Conservation (phyloP, 306 rosid genomes). For the Vicia faba region DNA sequence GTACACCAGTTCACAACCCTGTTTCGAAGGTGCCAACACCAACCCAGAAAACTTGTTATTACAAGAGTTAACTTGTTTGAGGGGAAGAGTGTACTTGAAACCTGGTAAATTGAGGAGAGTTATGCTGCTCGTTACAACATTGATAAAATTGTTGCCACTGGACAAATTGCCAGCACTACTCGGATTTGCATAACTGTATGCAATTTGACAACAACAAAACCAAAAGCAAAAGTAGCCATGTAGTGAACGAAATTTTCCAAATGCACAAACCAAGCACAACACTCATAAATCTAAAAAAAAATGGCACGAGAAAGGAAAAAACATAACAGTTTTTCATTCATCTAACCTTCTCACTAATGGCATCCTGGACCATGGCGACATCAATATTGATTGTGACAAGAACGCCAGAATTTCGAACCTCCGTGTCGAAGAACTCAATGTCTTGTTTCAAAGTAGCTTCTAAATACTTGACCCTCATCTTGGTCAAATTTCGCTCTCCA, state of each 20-base stretch:
- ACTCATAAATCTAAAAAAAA: conserved; percentile 30
- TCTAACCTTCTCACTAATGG: conserved; percentile 94
- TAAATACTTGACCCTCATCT: conserved; percentile 90
- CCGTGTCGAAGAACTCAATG: conserved; percentile 84
- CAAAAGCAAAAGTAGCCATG: conserved; percentile 96
- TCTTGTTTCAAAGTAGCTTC: conserved; percentile 92
- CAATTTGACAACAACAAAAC: conserved; percentile 57
- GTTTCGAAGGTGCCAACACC: too few species aligned
- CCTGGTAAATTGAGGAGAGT: too few species aligned
- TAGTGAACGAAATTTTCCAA: conserved; percentile 94
- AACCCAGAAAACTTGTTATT: too few species aligned
- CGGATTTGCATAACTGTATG: conserved; percentile 94
- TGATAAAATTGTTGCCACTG: too few species aligned
- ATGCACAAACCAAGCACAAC: conserved; percentile 51
- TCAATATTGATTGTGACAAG: conserved; percentile 87
- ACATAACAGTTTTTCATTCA: not conserved
- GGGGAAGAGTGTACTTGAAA: too few species aligned
- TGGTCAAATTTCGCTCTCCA: conserved; percentile 95
- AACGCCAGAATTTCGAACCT: conserved; percentile 93
- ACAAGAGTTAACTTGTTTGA: too few species aligned
- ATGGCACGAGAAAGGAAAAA: not conserved
- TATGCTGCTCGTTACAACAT: too few species aligned
- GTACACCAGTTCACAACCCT: too few species aligned
- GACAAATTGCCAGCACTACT: conserved; percentile 77
- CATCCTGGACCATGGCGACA: conserved; percentile 96